Percentiles rank a stretch among this genome's conserved stretches.
Conservation (phyloP, 352 stramenopile genomes). For the Phytophthora hybrid region DNA sequence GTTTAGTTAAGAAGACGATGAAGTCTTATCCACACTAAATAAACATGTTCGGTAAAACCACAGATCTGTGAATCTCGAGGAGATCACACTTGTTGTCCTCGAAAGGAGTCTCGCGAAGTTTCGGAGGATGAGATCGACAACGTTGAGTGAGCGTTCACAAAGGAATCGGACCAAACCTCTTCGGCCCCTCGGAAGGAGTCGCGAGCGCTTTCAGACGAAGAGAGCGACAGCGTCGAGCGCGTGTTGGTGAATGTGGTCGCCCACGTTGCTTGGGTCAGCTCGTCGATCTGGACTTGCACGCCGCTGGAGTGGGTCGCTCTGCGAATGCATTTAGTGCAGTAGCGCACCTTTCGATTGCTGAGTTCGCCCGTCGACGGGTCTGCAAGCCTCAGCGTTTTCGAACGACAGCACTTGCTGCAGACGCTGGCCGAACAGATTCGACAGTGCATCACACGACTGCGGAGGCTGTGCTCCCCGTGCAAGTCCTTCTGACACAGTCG, state of each 20-base stretch:
- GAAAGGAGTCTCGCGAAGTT: constrained; percentile 13
- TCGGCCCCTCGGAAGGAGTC: constrained; percentile 15
- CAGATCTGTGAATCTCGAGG: background rate
- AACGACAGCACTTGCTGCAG: constrained; percentile 11
- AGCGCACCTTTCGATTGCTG: constrained; percentile 4
- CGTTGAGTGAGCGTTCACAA: background rate
- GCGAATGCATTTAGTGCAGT: constrained; percentile 21
- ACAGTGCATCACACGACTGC: constrained; percentile 2
- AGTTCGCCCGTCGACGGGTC: constrained; percentile 1
- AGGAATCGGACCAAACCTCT: constrained; percentile 10
- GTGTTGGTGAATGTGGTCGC: constrained; percentile 2
- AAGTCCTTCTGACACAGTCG: constrained; percentile 21
- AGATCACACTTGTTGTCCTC: constrained; percentile 5
- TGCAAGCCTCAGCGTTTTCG: constrained; percentile 4
- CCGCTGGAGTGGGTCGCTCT: constrained; percentile 7
- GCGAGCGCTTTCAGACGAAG: constrained; percentile 8
- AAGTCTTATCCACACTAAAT: constrained; percentile 13
- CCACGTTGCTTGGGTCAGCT: constrained; percentile 11
- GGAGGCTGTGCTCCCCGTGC: constrained; percentile 10
- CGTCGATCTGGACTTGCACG: constrained; percentile 21
- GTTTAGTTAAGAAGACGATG: constrained; percentile 1
- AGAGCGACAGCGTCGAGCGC: constrained; percentile 9
- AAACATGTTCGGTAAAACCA: background rate
- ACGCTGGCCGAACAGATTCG: constrained; percentile 5
- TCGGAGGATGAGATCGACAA: constrained; percentile 17